Conservation (phyloP, 148 eudicot species). For the Rhododendron simsii region DNA sequence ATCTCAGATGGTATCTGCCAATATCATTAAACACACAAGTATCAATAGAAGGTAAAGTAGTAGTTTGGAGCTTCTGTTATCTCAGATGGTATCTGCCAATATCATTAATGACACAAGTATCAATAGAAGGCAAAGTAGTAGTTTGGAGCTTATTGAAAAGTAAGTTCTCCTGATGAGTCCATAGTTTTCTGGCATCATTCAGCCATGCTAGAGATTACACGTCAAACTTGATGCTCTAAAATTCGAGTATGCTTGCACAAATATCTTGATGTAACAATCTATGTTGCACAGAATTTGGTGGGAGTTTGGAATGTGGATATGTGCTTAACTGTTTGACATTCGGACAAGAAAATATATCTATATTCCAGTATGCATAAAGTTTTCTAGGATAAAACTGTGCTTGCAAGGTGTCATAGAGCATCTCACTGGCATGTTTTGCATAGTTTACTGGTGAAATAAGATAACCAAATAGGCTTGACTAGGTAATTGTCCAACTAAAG, state of each 20-base stretch:
- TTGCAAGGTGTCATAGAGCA: not conserved
- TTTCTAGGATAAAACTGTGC: not conserved
- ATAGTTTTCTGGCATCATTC: not conserved
- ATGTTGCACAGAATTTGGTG: not conserved
- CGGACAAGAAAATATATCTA: not conserved
- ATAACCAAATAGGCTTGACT: not conserved
- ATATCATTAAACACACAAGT: not conserved
- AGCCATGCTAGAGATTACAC: not conserved
- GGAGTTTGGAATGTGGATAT: not conserved
- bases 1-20: constrained; percentile 76
- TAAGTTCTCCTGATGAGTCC: not conserved
- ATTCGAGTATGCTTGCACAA: not conserved
- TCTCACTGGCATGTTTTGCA: not conserved
- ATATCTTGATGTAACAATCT: not conserved
- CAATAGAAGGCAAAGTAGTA: not conserved
- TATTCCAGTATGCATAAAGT: not conserved
- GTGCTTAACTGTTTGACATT: not conserved
- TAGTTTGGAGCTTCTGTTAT: constrained; percentile 19
- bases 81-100: constrained; percentile 69
- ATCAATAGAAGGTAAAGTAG: not conserved
- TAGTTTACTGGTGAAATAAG: not conserved
- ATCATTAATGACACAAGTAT: not conserved
- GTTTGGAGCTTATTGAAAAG: not conserved
- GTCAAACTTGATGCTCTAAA: not conserved
- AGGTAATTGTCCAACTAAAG: not conserved